phyloP scores from a whole-genome alignment of 495 filamentous ascomycete species.

The Lasiosphaeris hirsuta region DNA sequence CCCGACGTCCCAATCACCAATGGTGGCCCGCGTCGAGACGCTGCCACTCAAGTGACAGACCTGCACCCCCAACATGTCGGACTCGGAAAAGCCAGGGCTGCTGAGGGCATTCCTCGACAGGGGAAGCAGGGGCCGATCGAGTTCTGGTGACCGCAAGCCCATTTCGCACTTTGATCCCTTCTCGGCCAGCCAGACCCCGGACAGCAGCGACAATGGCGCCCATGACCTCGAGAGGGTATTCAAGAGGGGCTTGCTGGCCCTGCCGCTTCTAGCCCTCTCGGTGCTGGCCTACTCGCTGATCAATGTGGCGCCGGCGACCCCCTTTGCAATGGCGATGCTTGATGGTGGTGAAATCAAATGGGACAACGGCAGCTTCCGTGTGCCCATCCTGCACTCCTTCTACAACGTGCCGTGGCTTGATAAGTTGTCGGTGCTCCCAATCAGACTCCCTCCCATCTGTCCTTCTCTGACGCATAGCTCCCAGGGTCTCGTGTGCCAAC shows the following conservation, averaged over 20 bases:
- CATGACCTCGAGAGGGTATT: too few relatives aligned
- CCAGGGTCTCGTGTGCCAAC: constrained; percentile 10
- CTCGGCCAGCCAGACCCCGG: too few relatives aligned
- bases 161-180: too few relatives aligned
- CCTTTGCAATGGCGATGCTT: background rate
- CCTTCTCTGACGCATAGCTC: background rate
- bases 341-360: constrained; percentile 6
- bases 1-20: too few relatives aligned
- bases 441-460: background rate
- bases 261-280: constrained; percentile 4
- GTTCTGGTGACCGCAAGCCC: too few relatives aligned
- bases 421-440: constrained; percentile 5
- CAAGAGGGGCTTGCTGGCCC: background rate
- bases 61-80: too few relatives aligned
- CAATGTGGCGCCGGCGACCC: background rate
- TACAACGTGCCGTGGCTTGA: constrained; percentile 6
- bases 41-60: too few relatives aligned
- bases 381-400: background rate
- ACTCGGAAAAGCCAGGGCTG: too few relatives aligned
- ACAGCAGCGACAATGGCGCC: too few relatives aligned
- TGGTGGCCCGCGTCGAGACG: too few relatives aligned
- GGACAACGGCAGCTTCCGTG: background rate
- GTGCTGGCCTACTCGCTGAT: constrained; percentile 2
- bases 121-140: too few relatives aligned
- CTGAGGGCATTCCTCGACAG: too few relatives aligned